Evolutionary conservation across 306 rosid species (phyloP).

Genomic region (Inga laurina): DNA sequence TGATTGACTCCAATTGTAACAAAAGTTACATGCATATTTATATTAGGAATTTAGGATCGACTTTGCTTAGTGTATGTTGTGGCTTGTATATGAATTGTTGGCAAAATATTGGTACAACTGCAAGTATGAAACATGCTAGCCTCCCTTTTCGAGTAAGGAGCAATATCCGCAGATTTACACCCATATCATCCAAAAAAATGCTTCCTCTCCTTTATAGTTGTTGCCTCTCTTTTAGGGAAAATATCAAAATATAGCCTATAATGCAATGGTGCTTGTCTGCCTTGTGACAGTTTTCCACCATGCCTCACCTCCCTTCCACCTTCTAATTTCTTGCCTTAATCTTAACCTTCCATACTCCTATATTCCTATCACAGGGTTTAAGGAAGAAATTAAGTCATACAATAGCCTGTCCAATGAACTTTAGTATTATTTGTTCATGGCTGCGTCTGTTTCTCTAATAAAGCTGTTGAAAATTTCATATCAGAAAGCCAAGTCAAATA

Average conservation of each 20-base stretch:
- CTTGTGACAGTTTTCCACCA: not conserved
- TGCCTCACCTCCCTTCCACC: not conserved
- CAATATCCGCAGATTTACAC: not conserved
- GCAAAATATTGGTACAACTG: not conserved
- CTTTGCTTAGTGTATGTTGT: not conserved
- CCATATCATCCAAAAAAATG: not conserved
- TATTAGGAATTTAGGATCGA: not conserved
- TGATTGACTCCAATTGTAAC: not conserved
- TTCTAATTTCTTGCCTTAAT: not conserved
- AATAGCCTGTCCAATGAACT: not conserved
- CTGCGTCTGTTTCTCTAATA: not conserved
- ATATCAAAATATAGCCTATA: not conserved
- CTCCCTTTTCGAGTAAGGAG: not conserved
- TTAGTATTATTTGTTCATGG: not conserved
- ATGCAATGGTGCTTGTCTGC: not conserved
- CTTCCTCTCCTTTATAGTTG: not conserved
- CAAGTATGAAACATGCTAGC: not conserved
- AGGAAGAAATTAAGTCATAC: not conserved
- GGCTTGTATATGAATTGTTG: conserved; percentile 3
- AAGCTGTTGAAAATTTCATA: not conserved
- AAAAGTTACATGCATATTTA: not conserved
- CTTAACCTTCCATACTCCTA: not conserved
- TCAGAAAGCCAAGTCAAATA: not conserved
- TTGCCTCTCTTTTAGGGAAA: conserved; percentile 1
- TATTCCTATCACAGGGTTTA: not conserved